Percentiles rank a stretch among this genome's conserved stretches.
Evolutionary conservation across 1,284 basidiomycete genomes (phyloP).

Genomic region (Earliella scabrosa): DNA sequence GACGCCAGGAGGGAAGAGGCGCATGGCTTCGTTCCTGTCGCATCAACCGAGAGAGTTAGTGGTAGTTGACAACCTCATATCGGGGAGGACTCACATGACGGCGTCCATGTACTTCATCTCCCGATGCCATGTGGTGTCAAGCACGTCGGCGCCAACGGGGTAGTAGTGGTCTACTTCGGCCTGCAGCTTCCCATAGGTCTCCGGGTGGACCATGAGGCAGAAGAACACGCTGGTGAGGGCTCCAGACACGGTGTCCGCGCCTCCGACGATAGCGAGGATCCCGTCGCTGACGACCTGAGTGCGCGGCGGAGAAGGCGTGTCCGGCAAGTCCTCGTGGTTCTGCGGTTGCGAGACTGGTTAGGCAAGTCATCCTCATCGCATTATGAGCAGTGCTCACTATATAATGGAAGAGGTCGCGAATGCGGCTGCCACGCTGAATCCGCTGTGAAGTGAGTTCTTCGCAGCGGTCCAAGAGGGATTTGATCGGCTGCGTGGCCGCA

Average conservation of each 20-base stretch:
- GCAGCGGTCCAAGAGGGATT: conserved; percentile 1
- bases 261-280: conserved; percentile 28
- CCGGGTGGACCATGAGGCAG: conserved; percentile 26
- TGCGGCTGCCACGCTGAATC: conserved; percentile 1
- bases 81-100: conserved; percentile 30
- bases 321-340: conserved; percentile 26
- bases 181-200: conserved; percentile 25
- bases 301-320: conserved; percentile 12
- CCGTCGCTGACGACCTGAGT: conserved; percentile 22
- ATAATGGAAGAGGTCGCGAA: conserved; percentile 29
- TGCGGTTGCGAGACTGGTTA: no score
- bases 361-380: no score
- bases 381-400: conserved; percentile 1
- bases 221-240: conserved; percentile 27
- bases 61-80: background rate
- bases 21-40: conserved; percentile 59
- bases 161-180: conserved; percentile 35
- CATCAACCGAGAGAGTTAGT: background rate
- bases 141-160: conserved; percentile 30
- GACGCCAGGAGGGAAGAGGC: conserved; percentile 57
- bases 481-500: background rate
- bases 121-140: conserved; percentile 27
- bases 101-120: conserved; percentile 38
- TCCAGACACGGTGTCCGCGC: conserved; percentile 37
- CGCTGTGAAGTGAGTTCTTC: conserved; percentile 1